Evolutionary conservation across 768 basidiomycete species (phyloP).

Genomic region (Boletus pseudo-olivaceus): DNA sequence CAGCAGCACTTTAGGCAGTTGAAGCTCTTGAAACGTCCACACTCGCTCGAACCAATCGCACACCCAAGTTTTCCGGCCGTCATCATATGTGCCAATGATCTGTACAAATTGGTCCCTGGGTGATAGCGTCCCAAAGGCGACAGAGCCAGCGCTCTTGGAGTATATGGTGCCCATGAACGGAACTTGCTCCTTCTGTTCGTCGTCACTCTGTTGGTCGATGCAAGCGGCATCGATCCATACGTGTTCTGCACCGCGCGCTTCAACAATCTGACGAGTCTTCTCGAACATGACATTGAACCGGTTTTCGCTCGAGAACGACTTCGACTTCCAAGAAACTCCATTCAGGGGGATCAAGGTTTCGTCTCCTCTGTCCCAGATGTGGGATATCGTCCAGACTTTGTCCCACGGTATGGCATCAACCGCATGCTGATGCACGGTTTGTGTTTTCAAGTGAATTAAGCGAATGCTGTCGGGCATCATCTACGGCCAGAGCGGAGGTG

Average conservation of each 20-base stretch:
- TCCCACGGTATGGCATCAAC: conserved; percentile 1
- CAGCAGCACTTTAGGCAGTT: conserved; percentile 1
- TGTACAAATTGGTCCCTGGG: background rate
- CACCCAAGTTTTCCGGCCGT: conserved; percentile 8
- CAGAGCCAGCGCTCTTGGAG: conserved; percentile 4
- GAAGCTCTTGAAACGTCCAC: conserved; percentile 15
- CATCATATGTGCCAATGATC: background rate
- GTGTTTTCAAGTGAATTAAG: background rate
- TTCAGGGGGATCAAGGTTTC: background rate
- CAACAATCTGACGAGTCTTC: background rate
- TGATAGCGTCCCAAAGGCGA: conserved; percentile 7
- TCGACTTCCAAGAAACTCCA: conserved; percentile 2
- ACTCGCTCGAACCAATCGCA: conserved; percentile 14
- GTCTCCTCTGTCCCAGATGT: conserved; percentile 3
- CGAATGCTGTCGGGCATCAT: background rate
- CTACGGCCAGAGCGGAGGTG: background rate
- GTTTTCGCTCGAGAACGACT: conserved; percentile 1
- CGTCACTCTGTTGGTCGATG: background rate
- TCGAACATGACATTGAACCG: conserved; percentile 4
- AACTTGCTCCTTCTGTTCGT: conserved; percentile 1
- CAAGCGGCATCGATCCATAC: conserved; percentile 13
- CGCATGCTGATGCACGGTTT: background rate
- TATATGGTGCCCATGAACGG: conserved; percentile 7
- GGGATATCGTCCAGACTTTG: conserved; percentile 9
- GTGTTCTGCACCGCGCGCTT: background rate